Percentiles rank a stretch among this genome's conserved stretches.
These are phyloP conservation scores for Pythium pyrilobum DNA, from an alignment of 352 stramenopile species.

Conservation along the genomic window DNA sequence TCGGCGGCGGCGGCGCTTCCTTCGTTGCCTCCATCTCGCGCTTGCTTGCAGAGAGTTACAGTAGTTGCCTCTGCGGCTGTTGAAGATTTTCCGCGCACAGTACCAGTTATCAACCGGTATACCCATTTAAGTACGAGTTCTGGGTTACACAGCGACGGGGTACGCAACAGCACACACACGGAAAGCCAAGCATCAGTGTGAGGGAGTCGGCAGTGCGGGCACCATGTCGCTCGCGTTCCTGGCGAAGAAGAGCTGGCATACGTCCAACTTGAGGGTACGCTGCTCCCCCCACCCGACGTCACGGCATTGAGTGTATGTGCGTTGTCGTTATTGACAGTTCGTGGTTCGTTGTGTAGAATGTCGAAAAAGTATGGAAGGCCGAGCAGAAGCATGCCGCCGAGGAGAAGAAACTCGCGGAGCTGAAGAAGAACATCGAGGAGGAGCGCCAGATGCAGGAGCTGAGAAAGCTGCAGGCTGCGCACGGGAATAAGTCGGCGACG, in stretches of 20 bases:
- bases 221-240: constrained; percentile 91
- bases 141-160: background rate
- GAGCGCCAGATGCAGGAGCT: constrained; percentile 96
- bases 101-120: background rate
- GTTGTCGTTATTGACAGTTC: background rate
- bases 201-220: background rate
- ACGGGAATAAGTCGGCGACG: constrained; percentile 73
- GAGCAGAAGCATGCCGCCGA: constrained; percentile 94
- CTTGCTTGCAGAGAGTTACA: background rate
- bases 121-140: background rate
- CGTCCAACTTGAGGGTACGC: constrained; percentile 89
- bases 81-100: background rate
- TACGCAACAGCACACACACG: background rate
- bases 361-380: constrained; percentile 97
- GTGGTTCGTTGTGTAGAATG: constrained; percentile 64
- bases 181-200: background rate
- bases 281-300: background rate
- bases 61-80: background rate
- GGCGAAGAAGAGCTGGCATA: constrained; percentile 98
- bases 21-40: constrained; percentile 9
- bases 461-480: constrained; percentile 82
- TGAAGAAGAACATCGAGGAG: constrained; percentile 95
- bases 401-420: constrained; percentile 90
- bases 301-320: constrained; percentile 12
- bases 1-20: background rate